Base-by-base conservation (phyloP, 306 rosid genomes). In the Cyamopsis tetragonoloba region DNA sequence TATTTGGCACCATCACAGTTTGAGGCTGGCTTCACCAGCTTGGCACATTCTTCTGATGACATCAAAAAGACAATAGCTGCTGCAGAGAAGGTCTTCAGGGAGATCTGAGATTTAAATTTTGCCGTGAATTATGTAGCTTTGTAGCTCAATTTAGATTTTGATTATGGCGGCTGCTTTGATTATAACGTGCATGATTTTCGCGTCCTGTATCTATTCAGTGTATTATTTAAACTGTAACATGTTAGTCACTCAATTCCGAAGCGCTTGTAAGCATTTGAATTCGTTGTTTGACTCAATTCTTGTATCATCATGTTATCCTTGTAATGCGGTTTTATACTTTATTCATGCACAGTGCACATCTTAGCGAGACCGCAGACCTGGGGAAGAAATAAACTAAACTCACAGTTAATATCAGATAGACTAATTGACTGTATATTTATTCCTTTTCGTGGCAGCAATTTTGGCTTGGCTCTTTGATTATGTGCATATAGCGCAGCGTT, bases 11-110 rank as follows among this genome's bases (percentile, higher is more conserved):
- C 99, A 44, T 88, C 95, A 9, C 97, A 90, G 83, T 95, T 90
- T 70, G 99, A 95, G 79, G 97, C 97, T 59, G 99, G 99, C 22
- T 88, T 90, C 74, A 95, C 99, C 32, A 95, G 96, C 79, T 85
- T 95, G 86, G 96, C 99, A 1, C 99, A 86, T 67, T 68, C 89
- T 61, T 56, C 87, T 18, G 91, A 83, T 32, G 99, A 93, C 79
- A 86, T 93, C 8, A 82, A 90, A 56, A 83, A 85, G 47, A 93
- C 99, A 0, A 86, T 90, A 66, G 97, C 97, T 4, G 99, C 99
- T 15, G 97, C 97, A 1, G 99, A 93, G 81, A 90, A 62, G 73
- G 97, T 93, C 69, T 82, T 90, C 17, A 71, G 72, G 85, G 82
- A 83, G 81, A 86, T 86, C 17, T 93, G 83, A 81, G 7, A 23